Base-by-base conservation (phyloP, 2,329 filamentous ascomycete species). In the Pestalotiopsis sp. region DNA sequence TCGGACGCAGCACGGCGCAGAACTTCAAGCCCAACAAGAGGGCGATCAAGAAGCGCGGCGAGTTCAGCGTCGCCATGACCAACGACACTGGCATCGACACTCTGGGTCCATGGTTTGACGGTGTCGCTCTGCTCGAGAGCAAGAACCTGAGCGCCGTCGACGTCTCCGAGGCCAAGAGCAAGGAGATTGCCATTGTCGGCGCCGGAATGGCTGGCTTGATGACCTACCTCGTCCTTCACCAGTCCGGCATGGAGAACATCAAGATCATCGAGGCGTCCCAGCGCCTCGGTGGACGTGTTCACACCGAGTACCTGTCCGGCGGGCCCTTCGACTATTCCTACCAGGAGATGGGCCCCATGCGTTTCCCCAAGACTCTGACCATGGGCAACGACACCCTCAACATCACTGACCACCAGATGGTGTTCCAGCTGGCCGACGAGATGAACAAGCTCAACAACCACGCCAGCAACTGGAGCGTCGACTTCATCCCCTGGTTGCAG, bases 291-390 rank as follows among this genome's bases (percentile, higher is more conserved):
- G 90, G 90, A 3, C 86, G 90, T 23, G 85, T 92, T 0, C 87
- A 88, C 68, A 92, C 90, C 2, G 84, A 84, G 67, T 92, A 92
- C 67, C 83, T 92, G 2, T 84, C 85, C 2, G 87, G 85, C 3
- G 87, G 82, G 0, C 87, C 88, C 0, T 85, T 86, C 23, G 83
- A 91, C 70, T 91, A 92, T 73, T 88, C 89, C 23, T 92, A 92
- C 75, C 89, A 91, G 73, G 90, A 91, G 75, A 85, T 85, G 87
- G 90, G 90, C 0, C 88, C 89, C 0, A 91, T 92, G 89, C 81
- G 89, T 2, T 88, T 92, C 71, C 90, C 90, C 0, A 81, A 86
- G 17, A 83, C 82, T 2, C 75, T 83, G 2, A 83, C 84, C 36
- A 82, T 84, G 3, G 81, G 81, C n/a, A 88, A 89, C 70, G 82